Conservation (phyloP, 2,329 filamentous ascomycete genomes). For the Alternaria longipes region DNA sequence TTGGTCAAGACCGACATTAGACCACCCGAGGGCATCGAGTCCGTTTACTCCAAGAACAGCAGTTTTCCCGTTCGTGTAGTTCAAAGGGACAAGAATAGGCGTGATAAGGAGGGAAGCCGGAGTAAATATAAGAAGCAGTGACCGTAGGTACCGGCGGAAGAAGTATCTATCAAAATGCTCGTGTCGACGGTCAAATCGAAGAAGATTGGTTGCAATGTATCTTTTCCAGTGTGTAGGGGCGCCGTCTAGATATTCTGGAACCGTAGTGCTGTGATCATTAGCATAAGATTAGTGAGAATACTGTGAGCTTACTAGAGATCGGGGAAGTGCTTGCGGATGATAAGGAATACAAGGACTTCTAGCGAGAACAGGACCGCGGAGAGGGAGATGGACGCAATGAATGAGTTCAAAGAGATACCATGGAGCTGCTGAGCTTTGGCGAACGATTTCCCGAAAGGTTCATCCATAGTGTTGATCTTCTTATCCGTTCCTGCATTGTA, state of each 20-base stretch:
- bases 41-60: slow-evolving; percentile 16
- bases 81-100: slow-evolving; percentile 21
- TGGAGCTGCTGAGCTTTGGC: slow-evolving; percentile 17
- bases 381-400: slow-evolving; percentile 16
- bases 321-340: background rate
- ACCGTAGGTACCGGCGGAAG: slow-evolving; percentile 20
- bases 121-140: slow-evolving; percentile 20
- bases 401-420: slow-evolving; percentile 15
- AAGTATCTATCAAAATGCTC: slow-evolving; percentile 25
- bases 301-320: slow-evolving; percentile 12
- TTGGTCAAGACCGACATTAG: slow-evolving; percentile 22
- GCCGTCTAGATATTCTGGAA: background rate
- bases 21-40: slow-evolving; percentile 24
- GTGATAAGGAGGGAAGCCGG: slow-evolving; percentile 19
- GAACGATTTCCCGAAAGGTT: slow-evolving; percentile 17
- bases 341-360: slow-evolving; percentile 1
- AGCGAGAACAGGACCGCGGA: slow-evolving; percentile 12
- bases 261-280: slow-evolving; percentile 2
- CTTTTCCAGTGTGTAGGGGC: background rate
- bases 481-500: too few species aligned
- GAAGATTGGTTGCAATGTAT: slow-evolving; percentile 11
- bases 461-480: too few species aligned
- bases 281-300: background rate
- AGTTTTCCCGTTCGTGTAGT: slow-evolving; percentile 21
- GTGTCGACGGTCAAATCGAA: slow-evolving; percentile 19